These are phyloP conservation scores for Rhizomucor pusillus DNA, from an alignment of 371 early-diverging fungal species.

Conservation along the genomic window DNA sequence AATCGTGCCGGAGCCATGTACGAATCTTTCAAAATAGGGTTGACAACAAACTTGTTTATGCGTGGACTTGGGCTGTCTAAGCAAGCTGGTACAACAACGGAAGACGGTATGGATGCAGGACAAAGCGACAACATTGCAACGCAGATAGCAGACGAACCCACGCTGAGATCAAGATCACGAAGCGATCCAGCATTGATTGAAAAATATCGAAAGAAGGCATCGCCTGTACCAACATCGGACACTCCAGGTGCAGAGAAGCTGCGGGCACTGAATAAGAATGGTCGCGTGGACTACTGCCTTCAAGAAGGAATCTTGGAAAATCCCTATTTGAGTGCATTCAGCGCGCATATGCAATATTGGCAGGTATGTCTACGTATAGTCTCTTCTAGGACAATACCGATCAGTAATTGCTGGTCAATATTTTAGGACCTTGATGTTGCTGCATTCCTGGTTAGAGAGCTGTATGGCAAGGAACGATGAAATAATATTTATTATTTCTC, in stretches of 20 bases:
- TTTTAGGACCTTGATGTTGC: slow-evolving; percentile 57
- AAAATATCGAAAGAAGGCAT: slow-evolving; percentile 6
- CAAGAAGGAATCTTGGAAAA: slow-evolving; percentile 80
- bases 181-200: slow-evolving; percentile 20
- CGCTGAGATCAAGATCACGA: slow-evolving; percentile 18
- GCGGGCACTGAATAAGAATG: slow-evolving; percentile 56
- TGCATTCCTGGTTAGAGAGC: slow-evolving; percentile 49
- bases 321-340: slow-evolving; percentile 73
- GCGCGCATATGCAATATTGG: slow-evolving; percentile 78
- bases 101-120: slow-evolving; percentile 2
- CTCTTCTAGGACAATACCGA: background rate
- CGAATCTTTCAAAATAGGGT: slow-evolving; percentile 54
- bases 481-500: too few relatives aligned
- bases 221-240: slow-evolving; percentile 2
- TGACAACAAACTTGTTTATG: slow-evolving; percentile 56
- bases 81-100: slow-evolving; percentile 3
- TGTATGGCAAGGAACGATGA: slow-evolving; percentile 15
- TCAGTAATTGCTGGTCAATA: background rate
- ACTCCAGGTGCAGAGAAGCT: slow-evolving; percentile 38
- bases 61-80: slow-evolving; percentile 49
- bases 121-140: background rate
- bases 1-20: slow-evolving; percentile 70
- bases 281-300: slow-evolving; percentile 71
- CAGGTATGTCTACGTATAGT: slow-evolving; percentile 16
- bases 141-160: slow-evolving; percentile 1